Evolutionary conservation across 2,329 filamentous ascomycete genomes (phyloP).

Genomic region (Verticillium nubilum): DNA sequence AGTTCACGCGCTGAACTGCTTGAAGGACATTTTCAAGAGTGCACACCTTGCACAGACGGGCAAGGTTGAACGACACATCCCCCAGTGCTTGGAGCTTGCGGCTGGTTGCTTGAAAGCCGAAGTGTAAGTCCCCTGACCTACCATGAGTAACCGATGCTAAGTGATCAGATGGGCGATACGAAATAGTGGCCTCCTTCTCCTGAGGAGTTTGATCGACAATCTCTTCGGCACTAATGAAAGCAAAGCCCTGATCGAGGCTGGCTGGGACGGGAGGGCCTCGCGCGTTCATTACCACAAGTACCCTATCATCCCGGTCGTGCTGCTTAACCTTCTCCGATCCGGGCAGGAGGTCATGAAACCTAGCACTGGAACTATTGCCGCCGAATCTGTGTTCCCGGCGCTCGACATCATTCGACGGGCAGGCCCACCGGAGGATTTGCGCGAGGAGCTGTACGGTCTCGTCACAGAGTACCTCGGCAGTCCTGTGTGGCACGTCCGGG

Average conservation of each 20-base stretch:
- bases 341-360: conserved; percentile 39
- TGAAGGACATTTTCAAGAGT: conserved; percentile 88
- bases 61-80: conserved; percentile 68
- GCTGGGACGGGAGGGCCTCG: conserved; percentile 59
- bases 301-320: conserved; percentile 56
- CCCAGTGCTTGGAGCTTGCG: conserved; percentile 71
- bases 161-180: conserved; percentile 75
- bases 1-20: conserved; percentile 89
- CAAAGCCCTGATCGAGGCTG: conserved; percentile 54
- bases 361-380: conserved; percentile 30
- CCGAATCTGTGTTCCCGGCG: conserved; percentile 75
- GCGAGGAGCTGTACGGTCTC: conserved; percentile 48
- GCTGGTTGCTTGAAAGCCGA: conserved; percentile 73
- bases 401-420: conserved; percentile 75
- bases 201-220: conserved; percentile 77
- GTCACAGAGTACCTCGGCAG: conserved; percentile 62
- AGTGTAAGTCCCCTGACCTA: conserved; percentile 46
- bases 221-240: conserved; percentile 72
- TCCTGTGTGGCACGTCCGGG: conserved; percentile 73
- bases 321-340: conserved; percentile 56
- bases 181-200: conserved; percentile 86
- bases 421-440: conserved; percentile 54
- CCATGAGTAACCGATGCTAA: neutral
- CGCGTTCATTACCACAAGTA: conserved; percentile 67
- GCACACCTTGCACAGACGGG: conserved; percentile 69